A percentile compares a stretch with the other conserved stretches of the same genome.
Evolutionary conservation across 1,284 basidiomycete genomes (phyloP).

Genomic region (Pisolithus thermaeus): DNA sequence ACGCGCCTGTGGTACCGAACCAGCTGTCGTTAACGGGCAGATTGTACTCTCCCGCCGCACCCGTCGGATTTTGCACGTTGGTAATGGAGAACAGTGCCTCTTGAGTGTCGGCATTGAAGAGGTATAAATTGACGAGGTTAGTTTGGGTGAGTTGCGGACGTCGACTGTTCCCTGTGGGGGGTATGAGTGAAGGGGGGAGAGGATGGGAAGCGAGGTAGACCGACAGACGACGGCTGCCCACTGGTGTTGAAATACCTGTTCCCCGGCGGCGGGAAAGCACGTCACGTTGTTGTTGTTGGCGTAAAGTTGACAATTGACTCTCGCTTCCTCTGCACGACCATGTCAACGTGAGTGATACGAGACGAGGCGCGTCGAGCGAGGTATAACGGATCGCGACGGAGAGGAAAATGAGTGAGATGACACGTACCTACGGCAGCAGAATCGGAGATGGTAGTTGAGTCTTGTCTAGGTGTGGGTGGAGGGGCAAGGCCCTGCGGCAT

Average conservation of each 20-base stretch:
- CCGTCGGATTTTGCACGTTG: constrained; percentile 43
- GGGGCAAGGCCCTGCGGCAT: constrained; percentile 10
- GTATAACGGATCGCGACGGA: constrained; percentile 19
- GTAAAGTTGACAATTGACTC: constrained; percentile 27
- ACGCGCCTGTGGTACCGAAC: constrained; percentile 53
- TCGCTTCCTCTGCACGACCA: constrained; percentile 27
- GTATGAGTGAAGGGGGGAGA: constrained; percentile 14
- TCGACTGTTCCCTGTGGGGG: constrained; percentile 44
- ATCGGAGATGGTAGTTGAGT: constrained; percentile 34
- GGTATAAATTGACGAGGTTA: constrained; percentile 58
- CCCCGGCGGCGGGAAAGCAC: constrained; percentile 57
- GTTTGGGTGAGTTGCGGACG: constrained; percentile 40
- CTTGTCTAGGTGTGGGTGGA: constrained; percentile 11
- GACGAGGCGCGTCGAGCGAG: constrained; percentile 8
- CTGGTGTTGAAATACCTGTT: constrained; percentile 56
- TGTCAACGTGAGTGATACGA: constrained; percentile 4
- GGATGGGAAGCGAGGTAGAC: constrained; percentile 28
- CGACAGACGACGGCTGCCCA: constrained; percentile 72
- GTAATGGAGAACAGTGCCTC: constrained; percentile 39
- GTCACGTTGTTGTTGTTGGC: constrained; percentile 66
- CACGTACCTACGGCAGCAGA: constrained; percentile 38
- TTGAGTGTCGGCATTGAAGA: constrained; percentile 60
- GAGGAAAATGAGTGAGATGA: neutral
- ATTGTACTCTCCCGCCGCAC: constrained; percentile 47
- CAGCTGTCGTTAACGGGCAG: constrained; percentile 66